phyloP scores from a whole-genome alignment of 441 rosid genomes.

The Melastoma candidum region DNA sequence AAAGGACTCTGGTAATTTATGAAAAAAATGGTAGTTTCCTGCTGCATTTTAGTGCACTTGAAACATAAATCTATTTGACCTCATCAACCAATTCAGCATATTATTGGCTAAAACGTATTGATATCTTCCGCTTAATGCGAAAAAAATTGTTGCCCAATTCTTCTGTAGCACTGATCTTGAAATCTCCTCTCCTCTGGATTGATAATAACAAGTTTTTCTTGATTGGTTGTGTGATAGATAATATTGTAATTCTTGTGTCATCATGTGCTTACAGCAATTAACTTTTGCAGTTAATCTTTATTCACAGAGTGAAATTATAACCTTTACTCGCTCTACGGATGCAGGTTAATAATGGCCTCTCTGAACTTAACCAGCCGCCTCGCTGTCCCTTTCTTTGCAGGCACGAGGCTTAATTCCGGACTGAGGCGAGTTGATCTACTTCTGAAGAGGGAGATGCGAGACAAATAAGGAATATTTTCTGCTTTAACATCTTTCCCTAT shows the following conservation, averaged over 20 bases:
- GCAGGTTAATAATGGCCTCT: slow-evolving; percentile 37
- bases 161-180: too few relatives aligned
- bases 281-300: too few relatives aligned
- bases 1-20: not conserved
- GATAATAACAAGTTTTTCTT: too few relatives aligned
- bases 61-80: not conserved
- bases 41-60: not conserved
- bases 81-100: too few relatives aligned
- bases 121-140: too few relatives aligned
- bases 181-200: too few relatives aligned
- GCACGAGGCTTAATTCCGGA: slow-evolving; percentile 63
- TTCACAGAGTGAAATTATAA: too few relatives aligned
- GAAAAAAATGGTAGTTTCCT: not conserved
- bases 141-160: too few relatives aligned
- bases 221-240: too few relatives aligned
- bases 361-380: not conserved
- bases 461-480: slow-evolving; percentile 32
- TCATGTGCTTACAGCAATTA: too few relatives aligned
- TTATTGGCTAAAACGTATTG: too few relatives aligned
- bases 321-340: slow-evolving; percentile 1
- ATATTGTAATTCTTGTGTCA: too few relatives aligned
- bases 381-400: slow-evolving; percentile 25
- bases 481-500: not conserved
- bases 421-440: slow-evolving; percentile 66
- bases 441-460: slow-evolving; percentile 66